Evolutionary conservation across 495 filamentous ascomycete genomes (phyloP).

Genomic region (Trichoderma reesei): DNA sequence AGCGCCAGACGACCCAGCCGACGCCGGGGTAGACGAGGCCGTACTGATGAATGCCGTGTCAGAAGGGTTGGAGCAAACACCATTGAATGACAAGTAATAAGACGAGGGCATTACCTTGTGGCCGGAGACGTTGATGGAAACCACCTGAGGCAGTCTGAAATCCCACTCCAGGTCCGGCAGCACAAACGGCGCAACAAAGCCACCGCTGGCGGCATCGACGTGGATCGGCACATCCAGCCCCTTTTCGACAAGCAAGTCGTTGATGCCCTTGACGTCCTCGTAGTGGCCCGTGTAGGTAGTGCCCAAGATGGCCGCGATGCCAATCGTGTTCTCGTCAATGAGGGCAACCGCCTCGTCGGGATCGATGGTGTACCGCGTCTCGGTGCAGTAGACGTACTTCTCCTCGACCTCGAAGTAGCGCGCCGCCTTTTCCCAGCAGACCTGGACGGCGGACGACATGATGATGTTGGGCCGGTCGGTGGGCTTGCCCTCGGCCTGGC

Average conservation of each 20-base stretch:
- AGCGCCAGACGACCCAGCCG: slow-evolving; percentile 85
- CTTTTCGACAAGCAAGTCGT: slow-evolving; percentile 64
- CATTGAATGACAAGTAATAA: background rate
- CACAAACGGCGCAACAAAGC: slow-evolving; percentile 84
- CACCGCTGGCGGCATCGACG: slow-evolving; percentile 82
- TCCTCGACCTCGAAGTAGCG: slow-evolving; percentile 91
- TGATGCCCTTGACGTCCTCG: slow-evolving; percentile 82
- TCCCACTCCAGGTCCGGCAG: slow-evolving; percentile 78
- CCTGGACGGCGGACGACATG: slow-evolving; percentile 89
- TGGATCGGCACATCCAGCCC: slow-evolving; percentile 75
- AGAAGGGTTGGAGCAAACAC: background rate
- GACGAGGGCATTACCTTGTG: slow-evolving; percentile 60
- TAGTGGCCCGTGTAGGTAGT: slow-evolving; percentile 96
- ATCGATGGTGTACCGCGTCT: slow-evolving; percentile 76
- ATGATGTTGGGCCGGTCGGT: slow-evolving; percentile 71
- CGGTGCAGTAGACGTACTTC: slow-evolving; percentile 75
- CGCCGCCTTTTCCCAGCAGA: slow-evolving; percentile 95
- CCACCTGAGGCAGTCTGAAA: slow-evolving; percentile 74
- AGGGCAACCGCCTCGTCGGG: slow-evolving; percentile 69
- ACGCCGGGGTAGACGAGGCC: slow-evolving; percentile 81
- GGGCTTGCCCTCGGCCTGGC: slow-evolving; percentile 67
- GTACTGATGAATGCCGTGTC: slow-evolving; percentile 22
- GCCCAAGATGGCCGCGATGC: slow-evolving; percentile 81
- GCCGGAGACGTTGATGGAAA: slow-evolving; percentile 86
- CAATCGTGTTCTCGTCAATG: slow-evolving; percentile 94